Conservation (phyloP, 352 stramenopile genomes). For the Pythium utonaiense region DNA sequence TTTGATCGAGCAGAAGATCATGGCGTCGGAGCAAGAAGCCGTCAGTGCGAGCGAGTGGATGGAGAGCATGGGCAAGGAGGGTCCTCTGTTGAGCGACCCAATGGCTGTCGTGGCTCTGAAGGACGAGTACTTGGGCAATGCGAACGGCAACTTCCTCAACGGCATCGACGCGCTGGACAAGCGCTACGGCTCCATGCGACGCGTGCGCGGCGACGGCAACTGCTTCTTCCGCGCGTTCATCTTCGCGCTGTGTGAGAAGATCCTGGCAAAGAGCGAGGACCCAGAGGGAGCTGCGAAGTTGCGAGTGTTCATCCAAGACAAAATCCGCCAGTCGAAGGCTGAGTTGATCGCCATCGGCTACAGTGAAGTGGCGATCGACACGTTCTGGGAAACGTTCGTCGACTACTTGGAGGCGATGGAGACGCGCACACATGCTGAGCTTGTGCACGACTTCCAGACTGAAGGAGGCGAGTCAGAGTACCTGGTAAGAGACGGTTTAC, state of each 20-base stretch:
- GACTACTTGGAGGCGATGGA: slow-evolving; percentile 85
- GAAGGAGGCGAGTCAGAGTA: slow-evolving; percentile 86
- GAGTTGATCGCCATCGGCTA: slow-evolving; percentile 85
- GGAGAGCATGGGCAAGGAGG: slow-evolving; percentile 13
- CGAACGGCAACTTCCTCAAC: slow-evolving; percentile 66
- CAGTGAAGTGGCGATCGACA: slow-evolving; percentile 90
- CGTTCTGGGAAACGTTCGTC: slow-evolving; percentile 92
- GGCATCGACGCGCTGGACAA: slow-evolving; percentile 61
- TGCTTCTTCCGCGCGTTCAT: slow-evolving; percentile 91
- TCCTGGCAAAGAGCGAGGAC: slow-evolving; percentile 36
- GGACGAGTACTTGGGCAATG: slow-evolving; percentile 70
- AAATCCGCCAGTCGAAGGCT: slow-evolving; percentile 62
- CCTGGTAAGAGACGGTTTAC: slow-evolving; percentile 30
- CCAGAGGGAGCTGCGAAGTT: slow-evolving; percentile 26
- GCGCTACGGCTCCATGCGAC: slow-evolving; percentile 72
- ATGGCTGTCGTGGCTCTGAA: slow-evolving; percentile 56
- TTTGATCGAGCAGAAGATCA: neutral
- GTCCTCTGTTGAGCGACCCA: slow-evolving; percentile 51
- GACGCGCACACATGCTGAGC: slow-evolving; percentile 57
- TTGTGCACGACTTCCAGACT: slow-evolving; percentile 82
- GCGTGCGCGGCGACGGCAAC: slow-evolving; percentile 88
- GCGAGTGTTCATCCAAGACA: slow-evolving; percentile 43
- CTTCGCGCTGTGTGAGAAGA: slow-evolving; percentile 82
- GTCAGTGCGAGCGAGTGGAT: slow-evolving; percentile 17
- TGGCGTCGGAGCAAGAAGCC: slow-evolving; percentile 5